Evolutionary conservation across 2,329 filamentous ascomycete species (phyloP).

Genomic region (Byssochlamys sp.): DNA sequence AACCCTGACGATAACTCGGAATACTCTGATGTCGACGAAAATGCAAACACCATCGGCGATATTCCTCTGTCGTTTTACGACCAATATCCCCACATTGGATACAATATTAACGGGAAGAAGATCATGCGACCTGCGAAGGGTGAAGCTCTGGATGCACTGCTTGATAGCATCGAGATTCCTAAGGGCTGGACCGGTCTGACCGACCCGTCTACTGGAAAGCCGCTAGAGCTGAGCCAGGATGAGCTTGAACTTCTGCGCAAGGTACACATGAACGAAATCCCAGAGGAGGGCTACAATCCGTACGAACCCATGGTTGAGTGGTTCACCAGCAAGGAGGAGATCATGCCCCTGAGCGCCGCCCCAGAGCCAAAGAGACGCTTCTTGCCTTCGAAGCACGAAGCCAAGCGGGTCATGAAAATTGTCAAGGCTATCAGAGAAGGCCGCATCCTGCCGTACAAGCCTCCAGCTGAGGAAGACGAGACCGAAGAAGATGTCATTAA

Average conservation of each 20-base stretch:
- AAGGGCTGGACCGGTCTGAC: constrained; percentile 96
- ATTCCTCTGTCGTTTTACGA: constrained; percentile 95
- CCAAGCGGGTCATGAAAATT: constrained; percentile 92
- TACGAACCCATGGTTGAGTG: constrained; percentile 92
- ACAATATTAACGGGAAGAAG: constrained; percentile 97
- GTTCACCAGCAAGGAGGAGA: constrained; percentile 81
- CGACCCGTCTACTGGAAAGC: constrained; percentile 87
- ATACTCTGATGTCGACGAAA: constrained; percentile 71
- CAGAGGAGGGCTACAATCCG: constrained; percentile 80
- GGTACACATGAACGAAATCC: constrained; percentile 78
- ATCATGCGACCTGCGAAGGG: constrained; percentile 93
- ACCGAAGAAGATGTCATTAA: constrained; percentile 61
- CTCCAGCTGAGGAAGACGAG: constrained; percentile 63
- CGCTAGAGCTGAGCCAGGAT: constrained; percentile 73
- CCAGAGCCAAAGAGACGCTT: constrained; percentile 95
- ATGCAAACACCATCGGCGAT: constrained; percentile 84
- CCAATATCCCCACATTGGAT: constrained; percentile 93
- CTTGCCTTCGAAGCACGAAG: constrained; percentile 91
- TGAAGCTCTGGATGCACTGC: constrained; percentile 79
- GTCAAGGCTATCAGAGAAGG: constrained; percentile 92
- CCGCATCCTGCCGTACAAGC: constrained; percentile 80
- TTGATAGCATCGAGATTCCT: constrained; percentile 93
- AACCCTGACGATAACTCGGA: constrained; percentile 93
- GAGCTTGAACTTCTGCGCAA: constrained; percentile 81
- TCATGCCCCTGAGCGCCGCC: constrained; percentile 88